Evolutionary conservation across 345 rosid genomes (phyloP), one percentile per base, ranked within the genome.

Genomic region (Bretschneidera sinensis): DNA sequence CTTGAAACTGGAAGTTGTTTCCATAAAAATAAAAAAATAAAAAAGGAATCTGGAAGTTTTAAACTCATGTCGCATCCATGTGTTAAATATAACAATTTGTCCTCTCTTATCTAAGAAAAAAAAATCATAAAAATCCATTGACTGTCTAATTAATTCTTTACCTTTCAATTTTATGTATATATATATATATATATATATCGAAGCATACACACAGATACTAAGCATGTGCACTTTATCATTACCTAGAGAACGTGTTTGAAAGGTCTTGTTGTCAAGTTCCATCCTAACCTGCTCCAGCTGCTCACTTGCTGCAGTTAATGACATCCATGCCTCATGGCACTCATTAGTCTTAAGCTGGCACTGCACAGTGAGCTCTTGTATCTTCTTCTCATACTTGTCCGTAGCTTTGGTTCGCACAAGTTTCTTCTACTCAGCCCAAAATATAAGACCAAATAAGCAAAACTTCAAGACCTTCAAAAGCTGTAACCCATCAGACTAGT

Each of bases 241-340:
- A 92, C 98, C 98, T 77, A 92, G 74, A 50, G 85, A 78, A 65
- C 83, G 78, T 50, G 85, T 70, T 74, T 79, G 78, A 23, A 60
- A 89, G 72, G 76, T 82, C 77, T 82, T 87, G 72, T 72, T 85
- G 76, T 92, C 96, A 17, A 92, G 97, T 55, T 89, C 98, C 94
- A 92, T 89, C 69, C 78, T 77, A 64, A 85, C 88, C 75, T 81
- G 85, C 82, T 83, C 89, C 78, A 94, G 81, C 73, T 79, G 82
- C 74, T 85, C 92, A 75, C 78, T 85, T 56, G 95, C 82, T 24
- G 90, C 75, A 66, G 90, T 74, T 63, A 94, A 70, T 54, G 97
- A 88, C 96, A 88, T 90, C 99, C 99, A 94, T 4, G 99, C 99
- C 73, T 94, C 92, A 56, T 86, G 92, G 65, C 99, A 94, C 80